Percentiles rank a stretch among this genome's conserved stretches.
These are phyloP conservation scores for Fusarium sp. DNA, from an alignment of 2,329 filamentous ascomycete genomes.

Conservation along the genomic window DNA sequence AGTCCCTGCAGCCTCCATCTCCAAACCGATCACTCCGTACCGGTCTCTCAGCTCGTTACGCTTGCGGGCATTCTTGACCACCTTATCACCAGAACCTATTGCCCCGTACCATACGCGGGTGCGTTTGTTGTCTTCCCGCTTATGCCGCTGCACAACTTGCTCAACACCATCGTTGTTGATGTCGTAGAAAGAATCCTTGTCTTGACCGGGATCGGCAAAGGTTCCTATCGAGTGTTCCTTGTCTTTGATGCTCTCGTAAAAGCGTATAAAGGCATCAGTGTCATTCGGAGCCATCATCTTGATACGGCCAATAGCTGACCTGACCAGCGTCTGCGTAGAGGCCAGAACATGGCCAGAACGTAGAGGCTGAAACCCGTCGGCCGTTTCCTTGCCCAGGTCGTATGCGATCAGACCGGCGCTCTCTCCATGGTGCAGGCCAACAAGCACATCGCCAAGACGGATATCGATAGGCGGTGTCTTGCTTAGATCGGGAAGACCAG, in stretches of 20 bases:
- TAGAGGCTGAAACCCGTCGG: constrained; percentile 45
- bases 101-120: constrained; percentile 5
- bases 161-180: not conserved
- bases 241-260: constrained; percentile 47
- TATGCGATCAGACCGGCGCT: constrained; percentile 49
- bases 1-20: constrained; percentile 51
- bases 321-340: constrained; percentile 47
- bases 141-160: no score
- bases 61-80: constrained; percentile 45
- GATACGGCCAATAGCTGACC: constrained; percentile 51
- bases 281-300: constrained; percentile 43
- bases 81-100: constrained; percentile 50
- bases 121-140: not conserved
- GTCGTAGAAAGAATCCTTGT: constrained; percentile 43
- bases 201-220: constrained; percentile 49
- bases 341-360: constrained; percentile 42
- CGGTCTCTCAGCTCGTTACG: constrained; percentile 44
- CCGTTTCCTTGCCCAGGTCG: constrained; percentile 50
- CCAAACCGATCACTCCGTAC: constrained; percentile 47
- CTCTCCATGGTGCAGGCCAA: constrained; percentile 43
- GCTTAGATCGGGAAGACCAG: constrained; percentile 48
- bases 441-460: constrained; percentile 53
- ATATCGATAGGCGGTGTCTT: constrained; percentile 48
- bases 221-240: constrained; percentile 36
- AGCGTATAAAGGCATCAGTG: constrained; percentile 29